phyloP scores from a whole-genome alignment of 495 filamentous ascomycete species.

The Penicillium robsamsonii region DNA sequence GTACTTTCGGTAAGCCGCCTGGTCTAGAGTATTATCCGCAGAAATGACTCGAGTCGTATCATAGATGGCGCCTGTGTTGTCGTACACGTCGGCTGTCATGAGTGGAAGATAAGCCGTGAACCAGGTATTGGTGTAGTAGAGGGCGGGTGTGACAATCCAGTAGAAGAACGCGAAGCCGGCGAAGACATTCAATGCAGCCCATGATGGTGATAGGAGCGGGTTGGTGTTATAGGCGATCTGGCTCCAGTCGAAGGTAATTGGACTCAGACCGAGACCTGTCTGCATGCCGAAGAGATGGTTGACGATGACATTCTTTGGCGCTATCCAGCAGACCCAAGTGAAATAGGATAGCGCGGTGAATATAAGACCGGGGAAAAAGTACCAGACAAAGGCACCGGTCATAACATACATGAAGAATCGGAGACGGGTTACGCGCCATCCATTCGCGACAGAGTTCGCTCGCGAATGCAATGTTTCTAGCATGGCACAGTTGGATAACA shows the following conservation, averaged over 20 bases:
- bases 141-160: constrained; percentile 31
- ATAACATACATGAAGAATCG: constrained; percentile 57
- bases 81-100: constrained; percentile 59
- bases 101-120: constrained; percentile 42
- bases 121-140: constrained; percentile 42
- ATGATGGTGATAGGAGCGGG: constrained; percentile 35
- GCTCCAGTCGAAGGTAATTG: constrained; percentile 80
- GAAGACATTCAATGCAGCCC: constrained; percentile 58
- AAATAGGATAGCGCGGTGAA: constrained; percentile 84
- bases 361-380: constrained; percentile 73
- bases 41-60: constrained; percentile 74
- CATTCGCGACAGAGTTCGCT: constrained; percentile 45
- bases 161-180: constrained; percentile 36
- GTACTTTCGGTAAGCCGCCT: constrained; percentile 70
- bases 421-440: constrained; percentile 60
- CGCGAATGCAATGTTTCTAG: constrained; percentile 37
- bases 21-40: constrained; percentile 66
- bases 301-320: constrained; percentile 73
- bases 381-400: constrained; percentile 60
- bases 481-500: constrained; percentile 41
- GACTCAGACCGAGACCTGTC: constrained; percentile 77
- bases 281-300: constrained; percentile 75
- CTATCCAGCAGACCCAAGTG: constrained; percentile 83
- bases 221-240: constrained; percentile 42
- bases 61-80: constrained; percentile 76